Evolutionary conservation across 805 yeast species (phyloP).

Genomic region (Candida chilensis): DNA sequence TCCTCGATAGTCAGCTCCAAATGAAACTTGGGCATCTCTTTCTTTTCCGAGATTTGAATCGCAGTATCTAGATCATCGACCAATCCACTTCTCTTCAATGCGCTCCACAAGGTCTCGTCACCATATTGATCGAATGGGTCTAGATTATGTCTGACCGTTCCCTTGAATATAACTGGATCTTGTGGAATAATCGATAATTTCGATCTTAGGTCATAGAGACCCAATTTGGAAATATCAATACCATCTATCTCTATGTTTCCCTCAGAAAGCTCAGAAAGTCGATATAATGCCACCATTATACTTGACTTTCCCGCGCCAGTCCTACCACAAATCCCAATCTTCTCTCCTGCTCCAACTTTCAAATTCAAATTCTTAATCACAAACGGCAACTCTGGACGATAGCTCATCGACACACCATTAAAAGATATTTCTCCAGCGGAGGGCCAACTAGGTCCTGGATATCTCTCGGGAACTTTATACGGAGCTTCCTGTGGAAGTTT

Average conservation of each 20-base stretch:
- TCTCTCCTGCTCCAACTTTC: constrained; percentile 46
- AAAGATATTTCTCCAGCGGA: constrained; percentile 35
- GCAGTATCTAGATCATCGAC: constrained; percentile 11
- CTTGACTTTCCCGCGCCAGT: constrained; percentile 83
- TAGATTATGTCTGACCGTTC: constrained; percentile 47
- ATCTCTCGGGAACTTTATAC: constrained; percentile 18
- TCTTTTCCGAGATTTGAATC: constrained; percentile 6
- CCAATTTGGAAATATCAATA: constrained; percentile 42
- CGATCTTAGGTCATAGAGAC: constrained; percentile 45
- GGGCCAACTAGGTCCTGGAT: constrained; percentile 44
- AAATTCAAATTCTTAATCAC: constrained; percentile 40
- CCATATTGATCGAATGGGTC: constrained; percentile 49
- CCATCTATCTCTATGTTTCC: constrained; percentile 51
- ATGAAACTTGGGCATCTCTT: constrained; percentile 29
- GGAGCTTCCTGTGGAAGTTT: constrained; percentile 63
- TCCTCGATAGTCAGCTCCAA: constrained; percentile 44
- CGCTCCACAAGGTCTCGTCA: constrained; percentile 50
- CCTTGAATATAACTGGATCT: constrained; percentile 59
- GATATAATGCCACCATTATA: constrained; percentile 54
- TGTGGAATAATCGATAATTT: constrained; percentile 63
- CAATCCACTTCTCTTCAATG: constrained; percentile 48
- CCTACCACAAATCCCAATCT: constrained; percentile 81
- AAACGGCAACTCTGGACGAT: constrained; percentile 52
- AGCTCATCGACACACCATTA: constrained; percentile 39
- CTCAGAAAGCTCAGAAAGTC: constrained; percentile 39